These are phyloP conservation scores for Eimeria acervulina DNA, from an alignment of 169 alveolate species.

Conservation along the genomic window DNA sequence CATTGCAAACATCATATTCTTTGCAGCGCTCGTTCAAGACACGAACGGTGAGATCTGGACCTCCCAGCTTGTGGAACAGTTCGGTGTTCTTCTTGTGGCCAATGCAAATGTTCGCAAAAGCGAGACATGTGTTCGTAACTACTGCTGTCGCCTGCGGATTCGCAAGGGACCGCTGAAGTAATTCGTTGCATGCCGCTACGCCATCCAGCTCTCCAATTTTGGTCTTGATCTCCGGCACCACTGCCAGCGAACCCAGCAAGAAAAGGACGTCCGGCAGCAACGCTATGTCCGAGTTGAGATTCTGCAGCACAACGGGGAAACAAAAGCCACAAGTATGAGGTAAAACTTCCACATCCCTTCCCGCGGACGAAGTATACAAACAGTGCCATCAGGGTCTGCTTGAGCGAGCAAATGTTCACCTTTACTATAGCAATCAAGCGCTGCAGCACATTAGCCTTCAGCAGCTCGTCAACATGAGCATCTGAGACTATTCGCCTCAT, in stretches of 20 bases:
- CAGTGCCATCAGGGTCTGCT: not conserved
- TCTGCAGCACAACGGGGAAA: slow-evolving; percentile 14
- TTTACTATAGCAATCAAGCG: slow-evolving; percentile 75
- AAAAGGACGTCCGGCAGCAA: slow-evolving; percentile 83
- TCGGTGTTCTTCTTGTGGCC: slow-evolving; percentile 91
- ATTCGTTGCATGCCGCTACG: slow-evolving; percentile 77
- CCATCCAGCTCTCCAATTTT: slow-evolving; percentile 82
- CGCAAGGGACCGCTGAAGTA: slow-evolving; percentile 62
- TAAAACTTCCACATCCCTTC: not conserved
- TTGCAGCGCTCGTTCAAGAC: slow-evolving; percentile 89
- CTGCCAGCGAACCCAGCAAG: slow-evolving; percentile 80
- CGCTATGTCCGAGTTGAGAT: slow-evolving; percentile 80
- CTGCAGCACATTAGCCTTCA: slow-evolving; percentile 82
- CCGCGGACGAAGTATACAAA: not conserved
- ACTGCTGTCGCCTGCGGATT: slow-evolving; percentile 78
- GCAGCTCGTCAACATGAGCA: slow-evolving; percentile 82
- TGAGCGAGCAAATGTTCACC: not conserved
- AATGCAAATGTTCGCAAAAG: slow-evolving; percentile 94
- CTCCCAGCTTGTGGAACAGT: slow-evolving; percentile 90
- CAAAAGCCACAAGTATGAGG: not conserved
- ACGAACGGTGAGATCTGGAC: slow-evolving; percentile 93
- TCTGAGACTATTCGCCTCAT: slow-evolving; percentile 82
- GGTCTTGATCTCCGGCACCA: slow-evolving; percentile 83
- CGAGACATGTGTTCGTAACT: slow-evolving; percentile 94
- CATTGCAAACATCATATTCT: slow-evolving; percentile 92